Evolutionary conservation across 1,139 yeast species (phyloP), one percentile per base, ranked within the genome.

Genomic region (Taphrina communis): DNA sequence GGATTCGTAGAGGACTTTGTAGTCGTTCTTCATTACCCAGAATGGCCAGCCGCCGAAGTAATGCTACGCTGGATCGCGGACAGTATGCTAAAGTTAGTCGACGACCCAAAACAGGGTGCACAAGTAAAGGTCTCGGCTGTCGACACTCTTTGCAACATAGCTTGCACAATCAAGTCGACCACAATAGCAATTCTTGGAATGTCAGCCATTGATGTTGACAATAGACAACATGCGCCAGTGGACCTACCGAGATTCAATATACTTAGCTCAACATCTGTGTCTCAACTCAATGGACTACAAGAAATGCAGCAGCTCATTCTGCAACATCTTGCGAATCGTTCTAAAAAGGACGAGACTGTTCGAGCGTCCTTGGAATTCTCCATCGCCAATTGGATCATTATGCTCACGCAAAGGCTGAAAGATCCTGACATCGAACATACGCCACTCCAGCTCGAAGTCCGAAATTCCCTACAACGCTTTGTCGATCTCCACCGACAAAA

Each of bases 11-110:
- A 83, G 53, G 96, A 90, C 73, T 77, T 89, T 42, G 71, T 85
- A 6, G 73, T 74, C 0, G 77, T 88, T 68, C 74, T 88, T 1
- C 75, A 79, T 2, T 77, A 76, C 17, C 89, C 91, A 0, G 88
- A 86, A 69, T 89, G 88, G 85, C 81, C 90, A 0, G 84, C 85
- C 0, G 80, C 87, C 0, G 89, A 85, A 69, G 72, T 80, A 0
- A 72, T 88, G 21, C 76, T 72, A 9, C 62, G 73, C 9, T n/a
- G 59, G 44, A 55, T 55, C 36, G 52, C 59, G 19, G 44, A 51
- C 80, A 75, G 46, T n/a, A 48, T 69, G 69, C 70, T 71, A 17
- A 17, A 67, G 17, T 51, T 66, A 14, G 69, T 82, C 58, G 80
- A 78, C 44, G 75, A 76, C 11, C 80, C 80, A 38, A 75, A 76